Evolutionary conservation across 176 grass and related monocot genomes (phyloP).

Genomic region (Dactylis glomerata): DNA sequence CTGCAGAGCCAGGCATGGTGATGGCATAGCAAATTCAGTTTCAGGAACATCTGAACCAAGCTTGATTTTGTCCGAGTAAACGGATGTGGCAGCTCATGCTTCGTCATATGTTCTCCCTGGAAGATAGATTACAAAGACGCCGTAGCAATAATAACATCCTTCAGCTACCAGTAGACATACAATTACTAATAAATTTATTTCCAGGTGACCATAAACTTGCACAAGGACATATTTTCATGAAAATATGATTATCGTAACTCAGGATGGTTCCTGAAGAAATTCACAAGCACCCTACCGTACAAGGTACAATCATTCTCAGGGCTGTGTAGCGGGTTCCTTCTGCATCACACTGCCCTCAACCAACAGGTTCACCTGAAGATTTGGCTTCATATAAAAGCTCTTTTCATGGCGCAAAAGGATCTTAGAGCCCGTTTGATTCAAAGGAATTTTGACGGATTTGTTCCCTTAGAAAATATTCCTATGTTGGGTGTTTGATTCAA

Average conservation of each 20-base stretch:
- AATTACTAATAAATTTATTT: not conserved
- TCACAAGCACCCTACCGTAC: constrained; percentile 60
- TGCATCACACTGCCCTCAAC: constrained; percentile 39
- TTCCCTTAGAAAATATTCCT: too few species aligned
- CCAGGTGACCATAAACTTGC: not conserved
- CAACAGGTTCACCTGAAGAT: constrained; percentile 62
- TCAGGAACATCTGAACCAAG: not conserved
- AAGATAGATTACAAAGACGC: not conserved
- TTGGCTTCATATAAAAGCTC: constrained; percentile 77
- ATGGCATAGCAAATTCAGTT: not conserved
- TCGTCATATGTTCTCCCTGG: constrained; percentile 67
- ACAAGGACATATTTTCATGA: not conserved
- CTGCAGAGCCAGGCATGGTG: not conserved
- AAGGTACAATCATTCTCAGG: constrained; percentile 64
- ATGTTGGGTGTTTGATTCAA: too few species aligned
- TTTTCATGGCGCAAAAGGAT: constrained; percentile 60
- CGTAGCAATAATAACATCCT: not conserved
- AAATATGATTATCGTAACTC: constrained; percentile 40
- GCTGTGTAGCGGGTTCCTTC: constrained; percentile 50
- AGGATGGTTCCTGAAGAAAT: constrained; percentile 59
- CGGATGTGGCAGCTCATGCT: constrained; percentile 62
- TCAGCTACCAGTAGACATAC: not conserved
- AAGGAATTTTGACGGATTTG: too few species aligned
- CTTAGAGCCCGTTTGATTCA: too few species aligned
- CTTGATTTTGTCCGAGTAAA: constrained; percentile 40